A percentile compares a stretch with the other conserved stretches of the same genome.
Conservation (phyloP, 106 monocot genomes). For the Dioscorea alata region DNA sequence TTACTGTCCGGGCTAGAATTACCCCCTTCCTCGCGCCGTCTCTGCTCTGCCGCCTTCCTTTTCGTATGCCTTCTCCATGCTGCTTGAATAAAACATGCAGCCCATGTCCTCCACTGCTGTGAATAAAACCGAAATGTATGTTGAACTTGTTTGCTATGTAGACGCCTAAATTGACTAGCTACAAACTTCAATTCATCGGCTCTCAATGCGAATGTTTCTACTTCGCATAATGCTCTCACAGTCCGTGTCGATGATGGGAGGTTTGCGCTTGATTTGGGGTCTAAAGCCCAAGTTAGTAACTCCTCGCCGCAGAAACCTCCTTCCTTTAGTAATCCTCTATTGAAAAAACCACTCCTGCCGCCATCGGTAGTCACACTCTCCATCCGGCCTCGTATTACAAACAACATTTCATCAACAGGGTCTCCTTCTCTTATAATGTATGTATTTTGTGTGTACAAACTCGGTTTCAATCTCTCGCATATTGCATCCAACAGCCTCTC, state of each 20-base stretch:
- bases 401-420: constrained; percentile 57
- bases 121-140: constrained; percentile 77
- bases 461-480: constrained; percentile 57
- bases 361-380: constrained; percentile 76
- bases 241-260: constrained; percentile 78
- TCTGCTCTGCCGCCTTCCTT: constrained; percentile 45
- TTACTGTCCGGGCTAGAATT: background rate
- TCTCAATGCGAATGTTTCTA: constrained; percentile 62
- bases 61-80: constrained; percentile 62
- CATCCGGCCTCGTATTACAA: constrained; percentile 49
- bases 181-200: constrained; percentile 72
- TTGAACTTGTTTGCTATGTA: constrained; percentile 74
- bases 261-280: constrained; percentile 52
- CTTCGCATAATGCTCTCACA: constrained; percentile 51
- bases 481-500: constrained; percentile 52
- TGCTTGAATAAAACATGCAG: constrained; percentile 69
- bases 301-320: constrained; percentile 82
- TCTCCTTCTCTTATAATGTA: constrained; percentile 52
- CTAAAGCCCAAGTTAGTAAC: constrained; percentile 75
- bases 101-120: constrained; percentile 87
- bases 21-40: constrained; percentile 21
- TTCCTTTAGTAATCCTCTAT: constrained; percentile 49
- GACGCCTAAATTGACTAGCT: constrained; percentile 63
- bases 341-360: constrained; percentile 66
- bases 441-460: constrained; percentile 40